Evolutionary conservation across 2,329 filamentous ascomycete genomes (phyloP).

Genomic region (Nothomitra cinnamomea): DNA sequence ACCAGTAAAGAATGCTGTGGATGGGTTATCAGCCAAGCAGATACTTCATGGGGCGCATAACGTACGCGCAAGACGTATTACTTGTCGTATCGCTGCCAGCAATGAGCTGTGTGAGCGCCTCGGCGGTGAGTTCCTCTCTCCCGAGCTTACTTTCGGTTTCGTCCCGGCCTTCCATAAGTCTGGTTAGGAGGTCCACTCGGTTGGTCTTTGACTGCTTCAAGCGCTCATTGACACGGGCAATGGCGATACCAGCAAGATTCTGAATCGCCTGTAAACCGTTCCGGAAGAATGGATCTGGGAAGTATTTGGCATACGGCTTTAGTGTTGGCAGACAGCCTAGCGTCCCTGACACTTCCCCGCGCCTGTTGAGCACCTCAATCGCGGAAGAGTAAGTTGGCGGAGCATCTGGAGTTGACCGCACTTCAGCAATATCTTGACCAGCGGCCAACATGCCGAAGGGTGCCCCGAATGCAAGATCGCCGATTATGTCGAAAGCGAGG

Average conservation of each 20-base stretch:
- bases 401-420: constrained; percentile 27
- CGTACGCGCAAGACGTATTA: background rate
- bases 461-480: constrained; percentile 52
- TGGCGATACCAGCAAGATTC: constrained; percentile 73
- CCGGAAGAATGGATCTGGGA: constrained; percentile 70
- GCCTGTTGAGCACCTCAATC: constrained; percentile 74
- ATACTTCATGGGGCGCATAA: no score
- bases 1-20: constrained; percentile 70
- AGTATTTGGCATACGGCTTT: constrained; percentile 62
- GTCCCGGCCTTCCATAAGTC: constrained; percentile 74
- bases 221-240: constrained; percentile 60
- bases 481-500: constrained; percentile 42
- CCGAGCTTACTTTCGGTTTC: constrained; percentile 60
- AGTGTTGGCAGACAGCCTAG: constrained; percentile 58
- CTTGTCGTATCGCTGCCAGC: constrained; percentile 54
- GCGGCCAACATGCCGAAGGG: constrained; percentile 61
- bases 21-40: constrained; percentile 15
- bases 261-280: constrained; percentile 58
- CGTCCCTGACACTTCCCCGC: constrained; percentile 71
- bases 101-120: constrained; percentile 78
- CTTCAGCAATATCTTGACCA: constrained; percentile 53
- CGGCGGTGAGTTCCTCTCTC: constrained; percentile 66
- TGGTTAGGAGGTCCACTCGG: constrained; percentile 64
- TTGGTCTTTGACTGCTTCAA: constrained; percentile 49
- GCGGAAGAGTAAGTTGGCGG: constrained; percentile 55